A percentile compares a stretch with the other conserved stretches of the same genome.
Conservation (phyloP, 1,139 yeast species). For the Geotrichum histeridarum region DNA sequence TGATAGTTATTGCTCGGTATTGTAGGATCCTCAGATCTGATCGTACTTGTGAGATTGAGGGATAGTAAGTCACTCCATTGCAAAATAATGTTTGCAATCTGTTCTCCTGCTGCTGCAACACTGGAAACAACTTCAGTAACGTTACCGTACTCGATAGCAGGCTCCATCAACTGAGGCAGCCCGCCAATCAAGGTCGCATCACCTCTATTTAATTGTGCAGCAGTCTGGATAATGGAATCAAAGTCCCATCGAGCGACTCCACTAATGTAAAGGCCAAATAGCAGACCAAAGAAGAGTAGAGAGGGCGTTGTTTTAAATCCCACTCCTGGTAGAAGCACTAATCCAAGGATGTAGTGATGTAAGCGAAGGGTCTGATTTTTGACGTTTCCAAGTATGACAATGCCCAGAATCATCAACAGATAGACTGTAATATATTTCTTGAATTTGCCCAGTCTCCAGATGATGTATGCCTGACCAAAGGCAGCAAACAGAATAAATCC, state of each 20-base stretch:
- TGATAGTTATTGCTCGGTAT: background rate
- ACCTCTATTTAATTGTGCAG: slow-evolving; percentile 58
- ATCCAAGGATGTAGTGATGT: slow-evolving; percentile 84
- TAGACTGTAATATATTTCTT: slow-evolving; percentile 53
- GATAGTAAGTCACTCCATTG: slow-evolving; percentile 13
- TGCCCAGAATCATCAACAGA: slow-evolving; percentile 42
- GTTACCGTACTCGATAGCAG: slow-evolving; percentile 29
- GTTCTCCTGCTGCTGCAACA: background rate
- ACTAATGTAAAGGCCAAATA: slow-evolving; percentile 72
- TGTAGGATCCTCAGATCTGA: background rate
- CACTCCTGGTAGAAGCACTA: slow-evolving; percentile 80
- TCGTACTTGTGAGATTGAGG: background rate
- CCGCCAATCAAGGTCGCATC: slow-evolving; percentile 58
- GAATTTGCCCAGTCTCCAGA: slow-evolving; percentile 79
- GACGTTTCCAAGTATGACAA: slow-evolving; percentile 47
- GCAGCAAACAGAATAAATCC: slow-evolving; percentile 50
- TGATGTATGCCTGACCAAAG: slow-evolving; percentile 64
- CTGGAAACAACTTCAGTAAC: background rate
- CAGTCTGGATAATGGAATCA: slow-evolving; percentile 82
- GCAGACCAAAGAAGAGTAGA: slow-evolving; percentile 71
- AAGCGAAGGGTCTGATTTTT: slow-evolving; percentile 74
- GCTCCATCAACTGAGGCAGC: slow-evolving; percentile 47
- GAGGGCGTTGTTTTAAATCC: slow-evolving; percentile 58
- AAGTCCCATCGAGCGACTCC: slow-evolving; percentile 93
- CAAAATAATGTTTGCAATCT: slow-evolving; percentile 5